phyloP scores from a whole-genome alignment of 2,329 filamentous ascomycete genomes.

The Hymenoscyphus fructigenus region DNA sequence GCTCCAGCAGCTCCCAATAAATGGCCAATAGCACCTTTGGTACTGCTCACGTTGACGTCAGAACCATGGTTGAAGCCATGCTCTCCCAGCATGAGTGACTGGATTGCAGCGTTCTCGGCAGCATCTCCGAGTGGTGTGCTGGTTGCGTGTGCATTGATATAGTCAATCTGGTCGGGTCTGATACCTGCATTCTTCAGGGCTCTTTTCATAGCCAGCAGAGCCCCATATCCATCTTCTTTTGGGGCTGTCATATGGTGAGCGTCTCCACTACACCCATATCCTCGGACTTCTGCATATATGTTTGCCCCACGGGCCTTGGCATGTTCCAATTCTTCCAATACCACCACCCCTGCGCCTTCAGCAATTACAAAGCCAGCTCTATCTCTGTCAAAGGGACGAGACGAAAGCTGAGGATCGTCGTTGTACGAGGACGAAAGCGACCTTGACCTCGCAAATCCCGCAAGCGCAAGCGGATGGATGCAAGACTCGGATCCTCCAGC shows the following conservation, averaged over 20 bases:
- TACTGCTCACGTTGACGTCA: constrained; percentile 83
- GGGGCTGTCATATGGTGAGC: constrained; percentile 94
- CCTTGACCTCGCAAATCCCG: constrained; percentile 84
- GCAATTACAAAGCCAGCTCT: constrained; percentile 88
- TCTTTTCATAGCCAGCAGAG: constrained; percentile 79
- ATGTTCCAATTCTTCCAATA: constrained; percentile 89
- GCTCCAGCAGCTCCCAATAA: constrained; percentile 88
- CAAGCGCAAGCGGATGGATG: constrained; percentile 89
- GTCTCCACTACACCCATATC: constrained; percentile 89
- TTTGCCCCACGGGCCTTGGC: constrained; percentile 73
- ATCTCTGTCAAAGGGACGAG: constrained; percentile 80
- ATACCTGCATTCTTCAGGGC: constrained; percentile 73
- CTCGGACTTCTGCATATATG: constrained; percentile 86
- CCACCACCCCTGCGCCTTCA: constrained; percentile 83
- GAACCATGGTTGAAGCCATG: constrained; percentile 61
- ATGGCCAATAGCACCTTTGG: constrained; percentile 91
- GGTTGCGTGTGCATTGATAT: constrained; percentile 95
- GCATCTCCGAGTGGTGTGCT: constrained; percentile 82
- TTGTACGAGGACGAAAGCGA: constrained; percentile 85
- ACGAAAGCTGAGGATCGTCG: constrained; percentile 65
- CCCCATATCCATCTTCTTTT: constrained; percentile 76
- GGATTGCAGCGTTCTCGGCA: constrained; percentile 84
- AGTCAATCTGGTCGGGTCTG: constrained; percentile 71
- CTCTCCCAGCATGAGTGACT: constrained; percentile 70
- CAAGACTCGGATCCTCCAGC: constrained; percentile 95